Evolutionary conservation across 352 stramenopile species (phyloP), one percentile per base, ranked within the genome.

Genomic region (Phytopythium mirpurense): DNA sequence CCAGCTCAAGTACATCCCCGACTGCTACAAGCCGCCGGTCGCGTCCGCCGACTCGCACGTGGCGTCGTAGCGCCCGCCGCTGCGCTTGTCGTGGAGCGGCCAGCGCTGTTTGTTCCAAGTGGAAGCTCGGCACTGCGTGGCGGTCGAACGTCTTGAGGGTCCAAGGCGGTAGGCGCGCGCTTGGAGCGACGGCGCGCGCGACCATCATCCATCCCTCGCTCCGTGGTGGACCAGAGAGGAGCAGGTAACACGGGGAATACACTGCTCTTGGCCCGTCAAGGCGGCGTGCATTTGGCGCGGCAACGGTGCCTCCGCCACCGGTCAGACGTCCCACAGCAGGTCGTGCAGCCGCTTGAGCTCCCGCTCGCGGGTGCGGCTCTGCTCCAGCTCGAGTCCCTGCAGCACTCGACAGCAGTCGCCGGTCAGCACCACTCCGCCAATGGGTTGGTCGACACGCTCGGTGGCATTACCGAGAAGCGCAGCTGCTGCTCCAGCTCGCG

Each of bases 1-100:
- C 53, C 96, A 99, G 74, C 82, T 96, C 50, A 97, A 98, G 73
- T 98, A 98, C 63, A 96, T 99, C 67, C 96, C 96, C 4, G 77
- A 88, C 54, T 90, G 90, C 56, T 97, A 97, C 68, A 86, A 94
- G 46, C 91, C 92, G 15, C 92, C 92, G 11, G 64, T 83, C n/a
- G 66, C 86, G 14, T 86, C 87, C 8, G 78, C 82, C 11, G 81
- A 95, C 60, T 83, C 84, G 11, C 74, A 85, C 23, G 74, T 92
- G 42, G 66, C 67, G 23, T 95, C 29, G 5, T 32, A 9, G 9
- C 29, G 29, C 29, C 29, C 9, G 5, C 5, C 29, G 29, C 29
- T 9, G 29, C 29, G 29, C 29, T 32, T 32, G 29, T 9, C 29
- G 29, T n/a, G n/a, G n/a, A n/a, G n/a, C n/a, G n/a, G n/a, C n/a